These are phyloP conservation scores for Crithidia mellificae DNA, from an alignment of 208 protist species.

Conservation along the genomic window DNA sequence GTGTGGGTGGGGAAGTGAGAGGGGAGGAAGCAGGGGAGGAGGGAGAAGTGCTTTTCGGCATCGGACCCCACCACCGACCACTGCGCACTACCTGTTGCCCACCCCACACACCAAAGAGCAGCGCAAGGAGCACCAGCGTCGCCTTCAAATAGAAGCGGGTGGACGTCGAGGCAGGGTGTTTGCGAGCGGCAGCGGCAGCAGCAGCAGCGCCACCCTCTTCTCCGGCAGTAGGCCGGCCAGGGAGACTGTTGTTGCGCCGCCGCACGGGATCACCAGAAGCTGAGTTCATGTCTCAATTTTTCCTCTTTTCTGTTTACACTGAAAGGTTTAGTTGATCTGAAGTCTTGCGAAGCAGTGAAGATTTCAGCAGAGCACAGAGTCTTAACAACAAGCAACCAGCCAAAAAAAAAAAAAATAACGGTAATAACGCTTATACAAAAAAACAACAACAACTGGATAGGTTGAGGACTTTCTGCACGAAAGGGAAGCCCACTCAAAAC, in stretches of 20 bases:
- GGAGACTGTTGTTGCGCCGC: constrained; percentile 19
- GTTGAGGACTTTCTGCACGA: too few species aligned
- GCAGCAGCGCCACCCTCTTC: not conserved
- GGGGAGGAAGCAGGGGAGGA: constrained; percentile 11
- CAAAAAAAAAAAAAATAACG: too few species aligned
- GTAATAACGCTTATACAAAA: too few species aligned
- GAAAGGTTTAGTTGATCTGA: not conserved
- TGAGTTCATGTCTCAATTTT: constrained; percentile 3
- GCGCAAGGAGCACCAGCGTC: constrained; percentile 19
- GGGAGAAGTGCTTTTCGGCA: not conserved
- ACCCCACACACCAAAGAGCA: constrained; percentile 13
- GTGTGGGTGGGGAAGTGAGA: constrained; percentile 2
- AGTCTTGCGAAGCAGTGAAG: not conserved
- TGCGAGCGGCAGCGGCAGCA: not conserved
- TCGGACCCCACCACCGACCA: constrained; percentile 8
- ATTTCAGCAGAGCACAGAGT: too few species aligned
- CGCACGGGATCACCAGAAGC: constrained; percentile 13
- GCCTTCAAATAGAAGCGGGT: constrained; percentile 8
- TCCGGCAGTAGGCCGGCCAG: not conserved
- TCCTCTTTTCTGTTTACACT: not conserved
- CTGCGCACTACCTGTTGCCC: not conserved
- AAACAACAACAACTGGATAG: too few species aligned
- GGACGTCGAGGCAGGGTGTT: not conserved
- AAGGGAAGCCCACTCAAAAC: too few species aligned
- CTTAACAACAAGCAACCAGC: too few species aligned